Evolutionary conservation across 2,329 filamentous ascomycete species (phyloP).

Genomic region (Xylariales sp.): DNA sequence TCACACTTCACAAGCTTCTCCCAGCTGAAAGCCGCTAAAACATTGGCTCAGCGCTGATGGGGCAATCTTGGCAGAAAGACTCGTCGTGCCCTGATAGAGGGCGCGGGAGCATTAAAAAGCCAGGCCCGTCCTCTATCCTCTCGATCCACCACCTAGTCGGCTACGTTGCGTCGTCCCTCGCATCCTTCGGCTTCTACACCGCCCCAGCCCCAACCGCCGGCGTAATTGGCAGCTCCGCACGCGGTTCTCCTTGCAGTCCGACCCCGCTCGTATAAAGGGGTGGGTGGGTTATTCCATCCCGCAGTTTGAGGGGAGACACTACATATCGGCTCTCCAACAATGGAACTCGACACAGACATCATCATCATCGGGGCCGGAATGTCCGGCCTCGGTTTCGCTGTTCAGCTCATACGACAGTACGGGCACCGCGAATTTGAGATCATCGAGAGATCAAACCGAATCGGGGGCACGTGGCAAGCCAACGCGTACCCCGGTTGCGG

Average conservation of each 20-base stretch:
- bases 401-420: slow-evolving; percentile 30
- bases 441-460: slow-evolving; percentile 22
- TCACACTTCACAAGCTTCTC: background rate
- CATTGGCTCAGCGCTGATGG: background rate
- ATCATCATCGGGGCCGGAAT: slow-evolving; percentile 36
- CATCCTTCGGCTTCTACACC: background rate
- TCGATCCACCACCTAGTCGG: background rate
- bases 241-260: background rate
- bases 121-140: too few relatives aligned
- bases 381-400: slow-evolving; percentile 32
- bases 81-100: background rate
- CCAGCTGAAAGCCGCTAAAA: background rate
- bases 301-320: background rate
- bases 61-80: background rate
- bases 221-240: background rate
- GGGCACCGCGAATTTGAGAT: slow-evolving; percentile 32
- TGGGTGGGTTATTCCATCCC: background rate
- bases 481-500: slow-evolving; percentile 36
- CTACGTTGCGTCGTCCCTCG: background rate
- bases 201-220: background rate
- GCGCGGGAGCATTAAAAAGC: background rate
- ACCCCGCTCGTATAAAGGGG: background rate
- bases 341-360: slow-evolving; percentile 35
- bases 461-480: slow-evolving; percentile 32
- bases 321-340: background rate